Base-by-base conservation (phyloP, 192 early-diverging fungal genomes). In the Glomus cerebriforme region DNA sequence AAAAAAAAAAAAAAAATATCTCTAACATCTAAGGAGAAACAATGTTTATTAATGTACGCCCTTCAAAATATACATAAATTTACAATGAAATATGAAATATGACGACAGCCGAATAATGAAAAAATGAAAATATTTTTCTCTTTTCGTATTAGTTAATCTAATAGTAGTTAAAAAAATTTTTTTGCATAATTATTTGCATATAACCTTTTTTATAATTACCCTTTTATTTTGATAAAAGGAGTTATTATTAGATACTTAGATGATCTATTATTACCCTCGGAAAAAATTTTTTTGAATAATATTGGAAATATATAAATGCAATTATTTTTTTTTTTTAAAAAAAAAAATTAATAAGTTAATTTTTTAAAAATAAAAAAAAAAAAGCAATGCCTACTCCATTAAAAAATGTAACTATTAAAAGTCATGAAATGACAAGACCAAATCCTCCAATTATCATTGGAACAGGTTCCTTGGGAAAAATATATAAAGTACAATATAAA, bases 401-500 rank as follows among this genome's bases (percentile, higher is more conserved):
- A 35, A 69, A 69, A 39, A 69, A 69, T 10, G 34, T 69, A 9
- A 69, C 67, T 10, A 69, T 74, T 27, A 74, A 74, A 31, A 59
- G 49, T 58, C 72, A 74, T 69, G 72, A 74, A 59, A 74, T 74
- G 15, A 27, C 54, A 15, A 27, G 43, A 49, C 72, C 72, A 2
- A 74, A 43, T 31, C 49, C 72, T 17, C 72, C 29, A 19, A 17
- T 59, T 59, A 59, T 74, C 49, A n/a, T 74, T 13, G 72, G 49
- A 3, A 32, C n/a, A 27, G 72, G 72, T 2, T 27, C 19, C 7
- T 15, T 59, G 19, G 72, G 72, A 17, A 74, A 74, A 59, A 45
- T 59, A 31, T 74, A 74, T 22, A 74, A 74, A 32, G 72, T 59
- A 39, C 47, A 74, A 59, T 74, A 74, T 59, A 24, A 74, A 31